phyloP scores from a whole-genome alignment of 2,329 filamentous ascomycete genomes.

The Monosporascus ibericus region DNA sequence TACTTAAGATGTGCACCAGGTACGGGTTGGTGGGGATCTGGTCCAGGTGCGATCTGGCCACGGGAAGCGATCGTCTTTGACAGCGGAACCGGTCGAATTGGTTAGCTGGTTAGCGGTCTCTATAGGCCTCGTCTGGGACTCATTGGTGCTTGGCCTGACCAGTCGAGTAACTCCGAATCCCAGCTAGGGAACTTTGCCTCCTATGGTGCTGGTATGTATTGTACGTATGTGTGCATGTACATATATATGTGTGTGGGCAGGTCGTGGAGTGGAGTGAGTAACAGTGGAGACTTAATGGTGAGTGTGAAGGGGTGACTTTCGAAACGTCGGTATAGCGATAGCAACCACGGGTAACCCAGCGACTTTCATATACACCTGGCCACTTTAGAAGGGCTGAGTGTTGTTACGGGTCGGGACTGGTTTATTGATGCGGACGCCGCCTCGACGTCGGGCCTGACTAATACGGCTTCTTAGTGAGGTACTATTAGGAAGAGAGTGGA shows the following conservation, averaged over 20 bases:
- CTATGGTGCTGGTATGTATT: neutral
- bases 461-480: too few species aligned
- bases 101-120: neutral
- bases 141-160: neutral
- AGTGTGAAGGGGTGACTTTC: neutral
- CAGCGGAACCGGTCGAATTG: neutral
- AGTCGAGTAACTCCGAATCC: neutral
- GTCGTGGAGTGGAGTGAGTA: neutral
- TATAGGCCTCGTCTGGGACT: neutral
- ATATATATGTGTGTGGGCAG: neutral
- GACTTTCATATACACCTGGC: neutral
- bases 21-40: too few species aligned
- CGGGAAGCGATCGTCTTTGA: neutral
- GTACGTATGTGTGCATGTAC: neutral
- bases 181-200: neutral
- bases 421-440: too few species aligned
- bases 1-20: too few species aligned
- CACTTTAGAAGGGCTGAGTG: neutral
- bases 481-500: too few species aligned
- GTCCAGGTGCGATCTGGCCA: too few species aligned
- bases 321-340: neutral
- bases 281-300: neutral
- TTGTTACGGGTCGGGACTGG: neutral
- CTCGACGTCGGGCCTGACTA: too few species aligned
- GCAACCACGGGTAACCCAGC: neutral